Percentiles rank a stretch among this genome's conserved stretches.
phyloP scores from a whole-genome alignment of 345 rosid genomes.

The Ailanthus altissimus region DNA sequence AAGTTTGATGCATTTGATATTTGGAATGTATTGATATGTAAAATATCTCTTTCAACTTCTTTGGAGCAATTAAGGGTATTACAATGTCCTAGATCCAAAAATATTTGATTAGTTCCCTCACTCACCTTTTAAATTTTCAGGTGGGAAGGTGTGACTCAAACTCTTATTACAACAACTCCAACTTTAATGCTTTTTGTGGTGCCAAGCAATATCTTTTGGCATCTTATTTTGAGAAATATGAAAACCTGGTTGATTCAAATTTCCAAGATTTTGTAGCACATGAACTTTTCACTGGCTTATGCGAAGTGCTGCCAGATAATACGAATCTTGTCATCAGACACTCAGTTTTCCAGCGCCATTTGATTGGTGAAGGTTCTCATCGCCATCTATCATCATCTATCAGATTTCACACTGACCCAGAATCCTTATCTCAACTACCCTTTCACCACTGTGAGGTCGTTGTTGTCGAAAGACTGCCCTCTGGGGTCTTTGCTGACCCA shows the following conservation, averaged over 20 bases:
- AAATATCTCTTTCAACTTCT: not conserved
- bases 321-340: slow-evolving; percentile 21
- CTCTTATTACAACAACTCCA: slow-evolving; percentile 10
- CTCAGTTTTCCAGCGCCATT: slow-evolving; percentile 40
- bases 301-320: slow-evolving; percentile 32
- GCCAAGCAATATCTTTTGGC: slow-evolving; percentile 45
- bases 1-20: not conserved
- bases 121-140: slow-evolving; percentile 28
- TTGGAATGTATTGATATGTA: not conserved
- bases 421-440: slow-evolving; percentile 25
- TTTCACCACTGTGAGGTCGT: slow-evolving; percentile 43
- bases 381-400: slow-evolving; percentile 61
- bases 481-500: slow-evolving; percentile 87
- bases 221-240: slow-evolving; percentile 56
- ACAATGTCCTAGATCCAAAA: not conserved
- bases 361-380: slow-evolving; percentile 90
- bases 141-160: slow-evolving; percentile 19
- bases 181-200: slow-evolving; percentile 18
- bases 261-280: slow-evolving; percentile 43
- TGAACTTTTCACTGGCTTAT: slow-evolving; percentile 33
- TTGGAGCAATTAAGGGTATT: not conserved
- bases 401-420: slow-evolving; percentile 38
- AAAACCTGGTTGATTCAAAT: slow-evolving; percentile 42
- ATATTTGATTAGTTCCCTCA: not conserved
- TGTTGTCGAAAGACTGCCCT: slow-evolving; percentile 68